Evolutionary conservation across 805 yeast genomes (phyloP).

Genomic region (Maudiozyma saulgeensis): DNA sequence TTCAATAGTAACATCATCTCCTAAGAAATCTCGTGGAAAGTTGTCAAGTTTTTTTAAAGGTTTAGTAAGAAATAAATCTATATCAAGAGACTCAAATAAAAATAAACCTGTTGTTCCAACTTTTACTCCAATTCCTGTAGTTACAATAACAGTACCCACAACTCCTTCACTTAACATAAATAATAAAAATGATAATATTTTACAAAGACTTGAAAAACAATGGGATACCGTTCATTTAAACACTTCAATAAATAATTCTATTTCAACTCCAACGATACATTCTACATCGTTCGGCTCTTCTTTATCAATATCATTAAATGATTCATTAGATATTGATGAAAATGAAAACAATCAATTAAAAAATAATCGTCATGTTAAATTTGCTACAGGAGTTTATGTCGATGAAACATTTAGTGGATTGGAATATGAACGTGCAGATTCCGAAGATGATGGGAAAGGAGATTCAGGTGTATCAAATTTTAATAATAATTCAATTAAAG

Average conservation of each 20-base stretch:
- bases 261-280: neutral
- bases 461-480: slow-evolving; percentile 5
- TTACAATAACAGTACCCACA: no score
- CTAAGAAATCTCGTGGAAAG: slow-evolving; percentile 1
- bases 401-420: slow-evolving; percentile 22
- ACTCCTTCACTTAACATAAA: no score
- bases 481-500: slow-evolving; percentile 35
- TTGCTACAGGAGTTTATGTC: slow-evolving; percentile 21
- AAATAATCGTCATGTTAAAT: slow-evolving; percentile 11
- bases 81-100: neutral
- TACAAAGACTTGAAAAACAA: slow-evolving; percentile 11
- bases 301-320: neutral
- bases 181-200: neutral
- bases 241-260: neutral
- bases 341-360: neutral
- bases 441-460: slow-evolving; percentile 1
- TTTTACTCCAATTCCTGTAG: neutral
- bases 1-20: neutral
- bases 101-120: neutral
- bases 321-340: neutral
- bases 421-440: slow-evolving; percentile 24
- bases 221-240: slow-evolving; percentile 17
- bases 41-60: slow-evolving; percentile 2
- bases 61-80: neutral
- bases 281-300: neutral